Evolutionary conservation across 2,329 filamentous ascomycete genomes (phyloP).

Genomic region (Neofusicoccum sp.): DNA sequence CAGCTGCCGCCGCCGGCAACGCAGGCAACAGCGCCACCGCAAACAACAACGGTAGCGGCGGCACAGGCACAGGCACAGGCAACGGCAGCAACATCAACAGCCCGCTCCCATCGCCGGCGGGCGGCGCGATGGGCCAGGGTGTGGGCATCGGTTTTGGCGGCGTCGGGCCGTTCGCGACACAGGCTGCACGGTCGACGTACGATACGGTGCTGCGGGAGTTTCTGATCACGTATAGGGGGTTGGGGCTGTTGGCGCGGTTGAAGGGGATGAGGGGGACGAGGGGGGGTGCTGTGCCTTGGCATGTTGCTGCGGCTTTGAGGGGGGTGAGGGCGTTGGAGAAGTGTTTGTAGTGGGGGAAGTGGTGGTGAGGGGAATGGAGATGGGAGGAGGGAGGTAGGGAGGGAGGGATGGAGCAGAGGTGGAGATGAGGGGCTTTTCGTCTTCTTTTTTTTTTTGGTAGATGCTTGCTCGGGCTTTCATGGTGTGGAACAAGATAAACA

Average conservation of each 20-base stretch:
- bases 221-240: conserved; percentile 66
- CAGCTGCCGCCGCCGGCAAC: conserved; percentile 24
- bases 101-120: not conserved
- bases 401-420: not conserved
- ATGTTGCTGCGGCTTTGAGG: conserved; percentile 72
- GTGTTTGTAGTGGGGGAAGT: conserved; percentile 8
- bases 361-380: not conserved
- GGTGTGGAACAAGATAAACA: too few relatives aligned
- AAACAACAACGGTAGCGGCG: not conserved
- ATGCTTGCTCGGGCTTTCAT: too few relatives aligned
- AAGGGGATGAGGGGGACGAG: conserved; percentile 61
- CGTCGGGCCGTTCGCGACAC: conserved; percentile 6
- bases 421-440: too few relatives aligned
- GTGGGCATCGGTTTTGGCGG: conserved; percentile 1
- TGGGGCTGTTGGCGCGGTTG: conserved; percentile 70
- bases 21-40: not conserved
- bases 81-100: conserved; percentile 9
- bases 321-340: conserved; percentile 62
- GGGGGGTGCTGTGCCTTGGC: conserved; percentile 72
- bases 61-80: not conserved
- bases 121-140: conserved; percentile 38
- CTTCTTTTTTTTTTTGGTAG: too few relatives aligned
- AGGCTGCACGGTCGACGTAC: conserved; percentile 33
- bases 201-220: conserved; percentile 72
- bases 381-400: not conserved